A percentile compares a stretch with the other conserved stretches of the same genome.
These are phyloP conservation scores for Elsinoe fawcettii DNA, from an alignment of 2,329 filamentous ascomycete species.

Conservation along the genomic window DNA sequence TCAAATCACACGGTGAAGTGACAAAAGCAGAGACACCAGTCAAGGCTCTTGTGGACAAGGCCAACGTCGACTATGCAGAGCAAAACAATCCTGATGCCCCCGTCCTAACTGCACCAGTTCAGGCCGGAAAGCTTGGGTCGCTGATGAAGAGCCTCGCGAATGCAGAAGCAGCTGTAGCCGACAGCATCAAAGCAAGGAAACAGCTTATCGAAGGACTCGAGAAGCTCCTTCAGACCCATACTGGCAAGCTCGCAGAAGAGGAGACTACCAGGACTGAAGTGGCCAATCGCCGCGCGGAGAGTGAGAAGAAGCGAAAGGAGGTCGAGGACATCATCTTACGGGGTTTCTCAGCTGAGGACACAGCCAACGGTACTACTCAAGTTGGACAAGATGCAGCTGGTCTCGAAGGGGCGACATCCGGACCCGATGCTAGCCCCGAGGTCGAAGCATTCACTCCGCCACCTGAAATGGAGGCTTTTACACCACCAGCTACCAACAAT, in stretches of 20 bases:
- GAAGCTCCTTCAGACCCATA: constrained; percentile 69
- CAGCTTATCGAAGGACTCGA: constrained; percentile 73
- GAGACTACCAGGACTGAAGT: constrained; percentile 59
- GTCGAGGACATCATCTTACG: constrained; percentile 90
- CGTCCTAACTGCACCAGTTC: constrained; percentile 75
- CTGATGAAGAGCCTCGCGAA: constrained; percentile 82
- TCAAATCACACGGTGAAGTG: constrained; percentile 64
- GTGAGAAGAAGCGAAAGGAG: constrained; percentile 75
- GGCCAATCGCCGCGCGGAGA: constrained; percentile 57
- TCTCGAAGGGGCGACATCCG: not conserved
- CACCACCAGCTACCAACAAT: constrained; percentile 46
- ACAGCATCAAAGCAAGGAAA: constrained; percentile 78
- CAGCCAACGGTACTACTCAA: not conserved
- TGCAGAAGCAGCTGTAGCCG: constrained; percentile 80
- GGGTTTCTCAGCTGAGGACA: constrained; percentile 51
- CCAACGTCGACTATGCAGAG: constrained; percentile 77
- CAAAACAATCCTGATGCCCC: constrained; percentile 62
- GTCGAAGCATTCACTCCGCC: constrained; percentile 49
- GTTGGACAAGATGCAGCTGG: constrained; percentile 23
- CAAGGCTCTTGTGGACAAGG: constrained; percentile 59
- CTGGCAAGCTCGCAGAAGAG: constrained; percentile 61
- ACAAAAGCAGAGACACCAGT: constrained; percentile 64
- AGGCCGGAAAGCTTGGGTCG: constrained; percentile 80
- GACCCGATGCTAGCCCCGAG: constrained; percentile 31
- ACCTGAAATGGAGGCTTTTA: constrained; percentile 75